Evolutionary conservation across 2,329 filamentous ascomycete genomes (phyloP).

Genomic region (Diaporthe sp.): DNA sequence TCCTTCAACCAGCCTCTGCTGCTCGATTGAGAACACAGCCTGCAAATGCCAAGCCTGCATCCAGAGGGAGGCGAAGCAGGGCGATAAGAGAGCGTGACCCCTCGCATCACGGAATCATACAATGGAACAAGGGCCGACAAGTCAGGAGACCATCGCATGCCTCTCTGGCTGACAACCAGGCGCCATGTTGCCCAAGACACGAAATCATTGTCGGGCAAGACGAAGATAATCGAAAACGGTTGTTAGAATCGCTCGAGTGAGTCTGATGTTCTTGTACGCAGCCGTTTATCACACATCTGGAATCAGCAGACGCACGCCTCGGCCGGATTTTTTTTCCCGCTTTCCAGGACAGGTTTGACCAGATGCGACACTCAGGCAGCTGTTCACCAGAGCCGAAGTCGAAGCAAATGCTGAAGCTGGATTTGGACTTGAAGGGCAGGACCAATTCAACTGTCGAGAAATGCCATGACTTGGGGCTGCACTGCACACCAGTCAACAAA

Average conservation of each 20-base stretch:
- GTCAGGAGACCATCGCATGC: background rate
- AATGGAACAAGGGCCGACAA: background rate
- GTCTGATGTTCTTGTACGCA: background rate
- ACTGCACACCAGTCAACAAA: background rate
- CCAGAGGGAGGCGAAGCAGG: background rate
- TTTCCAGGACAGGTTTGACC: background rate
- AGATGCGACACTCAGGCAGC: background rate
- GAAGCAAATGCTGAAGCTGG: background rate
- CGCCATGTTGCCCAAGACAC: background rate
- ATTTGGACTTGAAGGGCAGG: background rate
- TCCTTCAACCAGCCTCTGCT: constrained; percentile 16
- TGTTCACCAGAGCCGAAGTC: background rate
- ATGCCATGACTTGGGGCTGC: background rate
- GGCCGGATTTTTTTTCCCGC: background rate
- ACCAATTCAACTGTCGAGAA: background rate
- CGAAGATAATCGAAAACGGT: background rate
- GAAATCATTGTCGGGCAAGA: background rate
- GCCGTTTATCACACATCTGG: background rate
- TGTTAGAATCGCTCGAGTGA: background rate
- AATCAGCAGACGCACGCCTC: background rate
- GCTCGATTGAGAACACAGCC: background rate
- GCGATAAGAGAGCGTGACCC: background rate
- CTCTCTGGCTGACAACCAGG: background rate
- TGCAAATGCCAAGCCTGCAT: background rate
- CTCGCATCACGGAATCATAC: background rate